Evolutionary conservation across 176 grass and related monocot species (phyloP), one percentile per base, ranked within the genome.

Genomic region (Aegilops umbellulata): DNA sequence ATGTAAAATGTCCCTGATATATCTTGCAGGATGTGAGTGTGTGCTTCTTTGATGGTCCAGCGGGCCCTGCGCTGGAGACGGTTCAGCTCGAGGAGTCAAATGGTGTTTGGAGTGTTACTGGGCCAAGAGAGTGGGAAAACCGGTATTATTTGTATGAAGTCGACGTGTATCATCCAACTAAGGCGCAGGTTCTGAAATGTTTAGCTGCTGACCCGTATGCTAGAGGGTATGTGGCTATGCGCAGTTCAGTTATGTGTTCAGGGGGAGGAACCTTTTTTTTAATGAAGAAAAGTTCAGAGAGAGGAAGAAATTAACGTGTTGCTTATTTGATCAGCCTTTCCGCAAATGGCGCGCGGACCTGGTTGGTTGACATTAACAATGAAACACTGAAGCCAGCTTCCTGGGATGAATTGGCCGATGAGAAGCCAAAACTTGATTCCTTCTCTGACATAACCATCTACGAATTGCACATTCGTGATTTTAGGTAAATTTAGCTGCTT

Each of bases 381-480:
- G 88, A 94, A 87, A 61, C 89, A 38, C 70, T 98, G 75, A 95
- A 95, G 85, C 95, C 95, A 65, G 34, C 65, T 79, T 85, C 55
- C 61, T 98, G 93, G 95, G 89, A 98, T 87, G 66, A 85, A 79
- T 86, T 98, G 83, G 88, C 67, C 62, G 76, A 92, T 81, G 89
- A 93, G 86, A 98, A 95, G 80, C 93, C 95, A 74, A 74, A 79
- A 36, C 86, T 94, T 87, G 84, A 86, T 85, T 98, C 93, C 35
- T 93, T 95, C 82, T 92, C 95, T 90, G 93, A 95, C 68, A 94
- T 95, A 92, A 98, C 86, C 74, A 90, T 98, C 80, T 94, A 98
- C 79, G 93, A 98, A 83, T 74, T 98, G 88, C 93, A 98, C 80
- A 92, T 98, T 86, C 93, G 95, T 47, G 95, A 98, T 93, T 98